phyloP scores from a whole-genome alignment of 768 basidiomycete genomes.

The Lactarius trivialis region DNA sequence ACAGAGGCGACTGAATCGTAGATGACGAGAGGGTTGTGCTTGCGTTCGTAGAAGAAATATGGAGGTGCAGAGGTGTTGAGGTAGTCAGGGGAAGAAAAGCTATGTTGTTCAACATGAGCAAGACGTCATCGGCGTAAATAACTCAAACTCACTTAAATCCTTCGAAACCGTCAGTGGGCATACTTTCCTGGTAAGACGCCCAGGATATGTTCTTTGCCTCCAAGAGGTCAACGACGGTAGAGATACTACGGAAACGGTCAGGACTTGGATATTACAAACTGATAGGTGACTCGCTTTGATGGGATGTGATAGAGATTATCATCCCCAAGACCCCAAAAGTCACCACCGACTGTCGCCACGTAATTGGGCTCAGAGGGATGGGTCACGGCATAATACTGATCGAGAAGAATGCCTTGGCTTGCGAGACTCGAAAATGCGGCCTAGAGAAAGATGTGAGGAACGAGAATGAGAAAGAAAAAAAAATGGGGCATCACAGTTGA shows the following conservation, averaged over 20 bases:
- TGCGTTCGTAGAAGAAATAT: constrained; percentile 50
- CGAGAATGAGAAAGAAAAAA: background rate
- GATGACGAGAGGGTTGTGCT: constrained; percentile 49
- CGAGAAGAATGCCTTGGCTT: constrained; percentile 41
- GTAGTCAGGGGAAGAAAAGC: constrained; percentile 35
- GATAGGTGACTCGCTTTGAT: constrained; percentile 19
- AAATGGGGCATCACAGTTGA: constrained; percentile 1
- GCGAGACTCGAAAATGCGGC: constrained; percentile 35
- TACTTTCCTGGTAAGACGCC: constrained; percentile 55
- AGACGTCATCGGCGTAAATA: background rate
- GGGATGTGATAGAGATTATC: constrained; percentile 34
- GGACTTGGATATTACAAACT: background rate
- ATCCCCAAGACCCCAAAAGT: constrained; percentile 44
- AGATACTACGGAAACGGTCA: constrained; percentile 28
- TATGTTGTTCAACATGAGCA: constrained; percentile 19
- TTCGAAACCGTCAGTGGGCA: constrained; percentile 44
- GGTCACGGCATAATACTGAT: constrained; percentile 43
- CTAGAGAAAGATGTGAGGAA: constrained; percentile 21
- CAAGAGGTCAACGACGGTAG: constrained; percentile 53
- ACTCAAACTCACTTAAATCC: constrained; percentile 20
- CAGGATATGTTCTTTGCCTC: constrained; percentile 53
- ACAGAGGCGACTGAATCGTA: constrained; percentile 44
- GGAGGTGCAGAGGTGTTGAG: constrained; percentile 28
- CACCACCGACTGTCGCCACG: constrained; percentile 43
- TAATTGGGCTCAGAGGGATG: constrained; percentile 64